Conservation (phyloP, 2,329 filamentous ascomycete genomes). For the Exophiala aquamarina region DNA sequence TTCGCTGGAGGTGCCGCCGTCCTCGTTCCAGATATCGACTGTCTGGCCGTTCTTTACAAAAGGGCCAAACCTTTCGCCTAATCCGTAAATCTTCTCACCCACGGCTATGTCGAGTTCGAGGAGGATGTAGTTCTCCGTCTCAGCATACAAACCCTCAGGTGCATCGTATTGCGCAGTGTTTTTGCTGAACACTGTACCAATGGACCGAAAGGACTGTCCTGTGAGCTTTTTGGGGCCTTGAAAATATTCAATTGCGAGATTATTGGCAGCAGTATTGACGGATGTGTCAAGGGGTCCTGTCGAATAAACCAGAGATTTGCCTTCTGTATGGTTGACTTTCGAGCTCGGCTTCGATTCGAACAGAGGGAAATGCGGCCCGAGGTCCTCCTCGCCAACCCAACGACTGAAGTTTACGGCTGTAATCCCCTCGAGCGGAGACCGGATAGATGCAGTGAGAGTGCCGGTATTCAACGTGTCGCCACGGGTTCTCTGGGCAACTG, state of each 20-base stretch:
- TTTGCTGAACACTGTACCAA: slow-evolving; percentile 39
- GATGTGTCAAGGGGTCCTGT: slow-evolving; percentile 36
- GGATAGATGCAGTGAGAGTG: slow-evolving; percentile 35
- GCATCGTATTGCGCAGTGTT: slow-evolving; percentile 34
- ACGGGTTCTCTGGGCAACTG: slow-evolving; percentile 38
- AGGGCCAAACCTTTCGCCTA: slow-evolving; percentile 74
- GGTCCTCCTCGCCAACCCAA: slow-evolving; percentile 38
- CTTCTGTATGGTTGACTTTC: slow-evolving; percentile 31
- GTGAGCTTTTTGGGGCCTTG: slow-evolving; percentile 33
- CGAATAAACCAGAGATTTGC: slow-evolving; percentile 31
- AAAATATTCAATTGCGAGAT: slow-evolving; percentile 31
- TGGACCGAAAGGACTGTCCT: slow-evolving; percentile 40
- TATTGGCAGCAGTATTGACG: slow-evolving; percentile 37
- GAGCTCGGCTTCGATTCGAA: slow-evolving; percentile 31
- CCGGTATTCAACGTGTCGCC: slow-evolving; percentile 42
- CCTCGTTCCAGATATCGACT: slow-evolving; percentile 63
- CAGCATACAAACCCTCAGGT: slow-evolving; percentile 38
- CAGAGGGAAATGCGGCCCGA: slow-evolving; percentile 38
- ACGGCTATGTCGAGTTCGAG: slow-evolving; percentile 42
- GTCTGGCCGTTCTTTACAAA: slow-evolving; percentile 75
- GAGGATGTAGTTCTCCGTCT: slow-evolving; percentile 41
- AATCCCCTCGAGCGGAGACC: slow-evolving; percentile 39
- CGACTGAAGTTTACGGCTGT: slow-evolving; percentile 42
- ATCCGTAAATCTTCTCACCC: slow-evolving; percentile 67
- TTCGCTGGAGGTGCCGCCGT: slow-evolving; percentile 46